phyloP scores from a whole-genome alignment of 2,329 filamentous ascomycete species.

The Sporothrix curviconia region DNA sequence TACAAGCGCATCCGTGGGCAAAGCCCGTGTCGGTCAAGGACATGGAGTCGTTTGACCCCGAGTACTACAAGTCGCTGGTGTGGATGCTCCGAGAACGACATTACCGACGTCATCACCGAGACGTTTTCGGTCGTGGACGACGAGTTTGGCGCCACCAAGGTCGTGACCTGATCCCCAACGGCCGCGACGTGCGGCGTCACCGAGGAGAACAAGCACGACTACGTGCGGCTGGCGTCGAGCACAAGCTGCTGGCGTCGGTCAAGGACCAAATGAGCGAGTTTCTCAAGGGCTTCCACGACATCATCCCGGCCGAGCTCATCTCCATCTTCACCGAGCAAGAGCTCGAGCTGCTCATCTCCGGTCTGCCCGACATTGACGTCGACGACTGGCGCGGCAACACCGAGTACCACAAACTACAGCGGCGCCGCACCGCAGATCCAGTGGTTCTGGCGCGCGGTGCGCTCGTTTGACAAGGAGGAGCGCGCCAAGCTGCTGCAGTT shows the following conservation, averaged over 20 bases:
- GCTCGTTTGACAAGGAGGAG: conserved; percentile 98
- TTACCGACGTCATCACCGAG: conserved; percentile 94
- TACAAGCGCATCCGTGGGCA: conserved; percentile 97
- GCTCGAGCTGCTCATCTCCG: conserved; percentile 90
- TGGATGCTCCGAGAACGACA: conserved; percentile 99
- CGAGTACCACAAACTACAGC: conserved; percentile 96
- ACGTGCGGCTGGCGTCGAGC: conserved; percentile 92
- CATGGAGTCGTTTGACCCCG: conserved; percentile 96
- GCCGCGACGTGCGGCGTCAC: conserved; percentile 89
- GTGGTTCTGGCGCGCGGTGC: conserved; percentile 98
- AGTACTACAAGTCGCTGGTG: conserved; percentile 96
- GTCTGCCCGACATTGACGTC: conserved; percentile 91
- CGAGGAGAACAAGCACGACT: conserved; percentile 97
- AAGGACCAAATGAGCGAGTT: conserved; percentile 93
- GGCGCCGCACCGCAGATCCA: conserved; percentile 93
- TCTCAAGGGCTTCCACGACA: conserved; percentile 93
- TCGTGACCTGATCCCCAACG: conserved; percentile 78
- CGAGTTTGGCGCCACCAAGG: conserved; percentile 82
- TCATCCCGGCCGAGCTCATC: conserved; percentile 88
- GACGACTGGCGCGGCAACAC: conserved; percentile 99
- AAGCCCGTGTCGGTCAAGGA: conserved; percentile 95
- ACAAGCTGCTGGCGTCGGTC: conserved; percentile 85
- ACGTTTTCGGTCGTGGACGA: conserved; percentile 93
- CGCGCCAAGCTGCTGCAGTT: conserved; percentile 95
- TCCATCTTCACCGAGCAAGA: conserved; percentile 99